Evolutionary conservation across 2,329 filamentous ascomycete species (phyloP).

Genomic region (Paecilomyces dactylethromorphus): DNA sequence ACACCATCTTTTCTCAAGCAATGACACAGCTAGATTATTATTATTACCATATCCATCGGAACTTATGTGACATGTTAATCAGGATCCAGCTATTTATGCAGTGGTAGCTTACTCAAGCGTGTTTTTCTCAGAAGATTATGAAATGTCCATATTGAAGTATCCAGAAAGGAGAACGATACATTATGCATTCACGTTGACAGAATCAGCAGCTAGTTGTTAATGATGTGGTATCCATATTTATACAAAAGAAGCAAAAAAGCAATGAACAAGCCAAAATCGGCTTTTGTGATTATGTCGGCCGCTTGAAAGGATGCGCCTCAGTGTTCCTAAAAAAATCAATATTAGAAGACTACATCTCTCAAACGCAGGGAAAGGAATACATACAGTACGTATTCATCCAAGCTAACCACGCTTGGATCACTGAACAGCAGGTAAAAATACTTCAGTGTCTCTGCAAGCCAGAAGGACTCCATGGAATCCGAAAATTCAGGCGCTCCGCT

Average conservation of each 20-base stretch:
- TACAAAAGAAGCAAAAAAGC: not conserved
- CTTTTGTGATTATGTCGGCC: constrained; percentile 18
- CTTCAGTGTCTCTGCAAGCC: constrained; percentile 50
- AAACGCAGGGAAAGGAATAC: constrained; percentile 13
- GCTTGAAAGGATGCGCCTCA: constrained; percentile 34
- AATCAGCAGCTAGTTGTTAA: not conserved
- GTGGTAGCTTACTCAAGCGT: not conserved
- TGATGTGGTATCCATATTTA: not conserved
- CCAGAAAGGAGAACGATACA: not conserved
- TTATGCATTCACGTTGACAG: not conserved
- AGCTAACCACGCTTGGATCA: constrained; percentile 34
- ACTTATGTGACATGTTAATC: not conserved
- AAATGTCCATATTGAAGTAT: not conserved
- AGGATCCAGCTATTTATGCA: not conserved
- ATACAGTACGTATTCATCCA: constrained; percentile 43
- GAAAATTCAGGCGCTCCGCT: constrained; percentile 35
- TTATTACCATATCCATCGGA: not conserved
- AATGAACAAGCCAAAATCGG: not conserved
- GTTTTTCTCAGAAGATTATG: not conserved
- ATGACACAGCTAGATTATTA: not conserved
- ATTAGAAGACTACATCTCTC: not conserved
- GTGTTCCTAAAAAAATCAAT: constrained; percentile 25
- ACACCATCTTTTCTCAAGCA: not conserved
- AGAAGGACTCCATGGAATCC: constrained; percentile 71
- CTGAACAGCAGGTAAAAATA: constrained; percentile 44